Evolutionary conservation across 2,329 filamentous ascomycete species (phyloP), one percentile per base, ranked within the genome.

Genomic region (Parasarocladium wereldwijsianum): DNA sequence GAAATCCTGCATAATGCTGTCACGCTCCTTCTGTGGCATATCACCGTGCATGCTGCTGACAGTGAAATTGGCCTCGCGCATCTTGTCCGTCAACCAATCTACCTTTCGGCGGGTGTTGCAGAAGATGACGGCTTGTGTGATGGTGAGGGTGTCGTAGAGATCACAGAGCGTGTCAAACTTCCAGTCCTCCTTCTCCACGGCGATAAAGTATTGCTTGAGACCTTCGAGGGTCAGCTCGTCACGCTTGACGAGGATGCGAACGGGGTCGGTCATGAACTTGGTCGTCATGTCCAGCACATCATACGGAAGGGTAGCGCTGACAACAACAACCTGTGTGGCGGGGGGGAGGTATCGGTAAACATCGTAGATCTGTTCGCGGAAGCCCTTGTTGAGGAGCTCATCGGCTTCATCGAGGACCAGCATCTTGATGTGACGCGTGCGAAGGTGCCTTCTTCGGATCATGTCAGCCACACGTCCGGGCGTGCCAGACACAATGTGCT

Each of bases 1-100:
- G 64, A 98, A 98, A 49, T 98, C 90, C 53, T 93, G 83, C 90
- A 98, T 98, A 50, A 98, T 98, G 57, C 82, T 87, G 60, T 98
- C 90, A 44, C 90, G 78, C 57, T 96, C 86, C 59, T 90, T 90
- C 55, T 98, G 90, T 15, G 86, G 85, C 90, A 98, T 98, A 47
- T 98, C 90, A 42, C 90, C 90, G 52, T 98, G 90, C 90, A 98
- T 98, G 45, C 82, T 87, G 45, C 82, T 92, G 41, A 98, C 90
- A 0, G 90, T 98, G 55, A 98, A 98, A 62, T 98, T 94, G 45
- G 85, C 84, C 54, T 94, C 90, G 39, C 85, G 81, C 83, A 98
- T 93, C 68, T 98, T 98, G 61, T 98, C 90, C 4, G 90, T 96
- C 36, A 98, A 64, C 90, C 90, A 98, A 55, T 98, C 90, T 31